phyloP scores from a whole-genome alignment of 176 grass and related monocot genomes.

The Lolium multiflorum region DNA sequence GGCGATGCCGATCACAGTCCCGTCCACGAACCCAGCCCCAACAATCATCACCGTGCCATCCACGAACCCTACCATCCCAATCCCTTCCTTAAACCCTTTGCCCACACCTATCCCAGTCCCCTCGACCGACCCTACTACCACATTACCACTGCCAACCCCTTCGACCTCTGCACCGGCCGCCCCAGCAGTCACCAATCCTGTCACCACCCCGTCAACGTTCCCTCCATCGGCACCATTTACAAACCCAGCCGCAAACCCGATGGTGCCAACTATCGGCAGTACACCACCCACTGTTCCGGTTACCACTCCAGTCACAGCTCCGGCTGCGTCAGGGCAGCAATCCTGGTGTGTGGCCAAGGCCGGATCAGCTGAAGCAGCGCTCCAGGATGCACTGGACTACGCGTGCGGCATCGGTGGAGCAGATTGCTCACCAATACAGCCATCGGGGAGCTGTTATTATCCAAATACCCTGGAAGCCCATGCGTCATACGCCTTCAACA shows the following conservation, averaged over 20 bases:
- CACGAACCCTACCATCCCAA: conserved; percentile 65
- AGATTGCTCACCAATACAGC: conserved; percentile 74
- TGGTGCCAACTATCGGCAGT: conserved; percentile 18
- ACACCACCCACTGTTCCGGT: conserved; percentile 30
- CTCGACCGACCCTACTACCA: conserved; percentile 46
- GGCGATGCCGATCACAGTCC: conserved; percentile 47
- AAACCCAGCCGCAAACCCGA: conserved; percentile 57
- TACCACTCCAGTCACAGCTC: conserved; percentile 47
- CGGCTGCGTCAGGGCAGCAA: conserved; percentile 49
- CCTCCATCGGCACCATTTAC: conserved; percentile 48
- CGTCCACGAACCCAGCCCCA: conserved; percentile 51
- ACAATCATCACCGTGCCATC: conserved; percentile 61
- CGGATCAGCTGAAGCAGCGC: conserved; percentile 35
- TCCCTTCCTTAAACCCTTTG: conserved; percentile 72
- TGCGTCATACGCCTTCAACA: conserved; percentile 89
- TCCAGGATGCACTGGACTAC: conserved; percentile 84
- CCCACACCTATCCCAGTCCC: conserved; percentile 61
- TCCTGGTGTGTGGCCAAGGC: conserved; percentile 77
- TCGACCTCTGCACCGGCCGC: conserved; percentile 45
- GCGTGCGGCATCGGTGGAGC: conserved; percentile 70
- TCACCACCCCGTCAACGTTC: conserved; percentile 44
- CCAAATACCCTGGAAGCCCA: conserved; percentile 78
- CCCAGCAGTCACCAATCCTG: conserved; percentile 57
- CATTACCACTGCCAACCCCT: conserved; percentile 58
- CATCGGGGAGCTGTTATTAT: conserved; percentile 73